phyloP scores from a whole-genome alignment of 345 rosid genomes.

The Conringia planisiliqua region DNA sequence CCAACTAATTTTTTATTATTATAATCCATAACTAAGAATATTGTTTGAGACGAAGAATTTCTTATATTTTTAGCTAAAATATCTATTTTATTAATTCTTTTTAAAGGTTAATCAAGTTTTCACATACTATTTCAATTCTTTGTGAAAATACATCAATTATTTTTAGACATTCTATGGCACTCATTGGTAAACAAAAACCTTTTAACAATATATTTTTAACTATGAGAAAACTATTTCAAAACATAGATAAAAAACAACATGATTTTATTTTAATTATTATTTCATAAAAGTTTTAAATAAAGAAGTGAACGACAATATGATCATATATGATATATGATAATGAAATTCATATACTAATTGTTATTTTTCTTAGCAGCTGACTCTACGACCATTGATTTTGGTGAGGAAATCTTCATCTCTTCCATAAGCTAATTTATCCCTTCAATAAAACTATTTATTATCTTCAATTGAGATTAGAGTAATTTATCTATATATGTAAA shows the following conservation, averaged over 20 bases:
- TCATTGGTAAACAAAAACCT: no score
- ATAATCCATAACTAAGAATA: no score
- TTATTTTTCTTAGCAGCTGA: not conserved
- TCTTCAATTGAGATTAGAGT: not conserved
- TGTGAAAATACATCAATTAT: not conserved
- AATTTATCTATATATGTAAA: not conserved
- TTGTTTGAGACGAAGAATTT: no score
- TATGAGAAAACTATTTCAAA: not conserved
- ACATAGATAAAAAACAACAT: not conserved
- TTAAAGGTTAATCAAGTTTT: not conserved
- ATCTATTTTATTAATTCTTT: no score
- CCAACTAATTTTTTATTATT: no score
- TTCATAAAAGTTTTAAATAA: not conserved
- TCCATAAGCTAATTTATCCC: no score
- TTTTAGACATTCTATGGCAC: not conserved
- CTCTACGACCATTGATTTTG: not conserved
- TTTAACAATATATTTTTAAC: no score
- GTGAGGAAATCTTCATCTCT: not conserved
- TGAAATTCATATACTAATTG: not conserved
- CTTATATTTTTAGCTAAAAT: no score
- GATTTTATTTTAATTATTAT: not conserved
- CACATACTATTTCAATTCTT: not conserved
- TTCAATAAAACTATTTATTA: not conserved
- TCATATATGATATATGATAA: not conserved
- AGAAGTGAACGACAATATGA: not conserved